Evolutionary conservation across 768 basidiomycete species (phyloP), one percentile per base, ranked within the genome.

Genomic region (Mycena albidolilacea): DNA sequence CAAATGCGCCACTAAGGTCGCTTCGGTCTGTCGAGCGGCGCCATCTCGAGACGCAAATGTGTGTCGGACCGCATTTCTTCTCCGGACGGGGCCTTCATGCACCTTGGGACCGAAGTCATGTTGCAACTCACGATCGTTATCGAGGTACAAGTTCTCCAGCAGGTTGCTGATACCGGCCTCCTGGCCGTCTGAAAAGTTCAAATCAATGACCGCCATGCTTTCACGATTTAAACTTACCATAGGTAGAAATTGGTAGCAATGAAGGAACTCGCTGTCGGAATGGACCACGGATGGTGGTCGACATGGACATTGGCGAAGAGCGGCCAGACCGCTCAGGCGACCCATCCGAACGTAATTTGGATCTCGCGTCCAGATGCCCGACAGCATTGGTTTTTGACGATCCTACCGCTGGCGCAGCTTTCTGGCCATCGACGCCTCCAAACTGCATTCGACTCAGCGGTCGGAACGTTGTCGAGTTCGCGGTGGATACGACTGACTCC

Each of bases 71-170:
- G 92, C 86, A 76, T 92, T 93, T 8, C 95, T 90, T 46, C 95
- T 89, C 30, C 96, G 90, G 23, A 95, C 82, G 48, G 96, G 92
- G 0, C 95, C 95, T 70, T 95, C 92, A 68, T 94, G 91, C 6
- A 97, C 90, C 64, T 89, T 90, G 5, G 97, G 97, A 7, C 97
- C 97, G 78, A 99, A 97, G 77, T 99, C 97, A 38, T 93, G 88
- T 70, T 96, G 91, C 2, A 96, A 86, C 70, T 98, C 96, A 35
- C 92, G 91, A 78, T 91, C 92, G 72, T 92, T 95, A 79, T 97
- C 96, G 46, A 95, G 85, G 79, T 96, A 98, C 23, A 97, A 85
- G 69, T 95, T 93, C 79, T 99, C 98, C 23, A 99, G 85, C 14
- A 99, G 85, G 61, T 94, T 94, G 78, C 90, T 93, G 77, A 99